Evolutionary conservation across 2,329 filamentous ascomycete species (phyloP), one percentile per base, ranked within the genome.

Genomic region (Fusarium sp.): DNA sequence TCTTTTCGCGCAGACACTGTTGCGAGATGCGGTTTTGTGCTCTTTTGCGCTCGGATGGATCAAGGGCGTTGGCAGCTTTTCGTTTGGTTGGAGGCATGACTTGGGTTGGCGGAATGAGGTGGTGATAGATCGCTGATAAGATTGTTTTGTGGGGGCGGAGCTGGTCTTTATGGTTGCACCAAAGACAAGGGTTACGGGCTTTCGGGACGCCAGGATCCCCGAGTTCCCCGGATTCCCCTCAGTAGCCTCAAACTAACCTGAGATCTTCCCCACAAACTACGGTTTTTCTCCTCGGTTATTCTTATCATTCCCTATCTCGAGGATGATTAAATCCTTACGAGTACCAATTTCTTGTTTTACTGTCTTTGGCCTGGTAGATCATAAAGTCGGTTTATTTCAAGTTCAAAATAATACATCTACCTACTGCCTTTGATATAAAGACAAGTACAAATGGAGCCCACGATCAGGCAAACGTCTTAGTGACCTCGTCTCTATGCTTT

Each of bases 281-380:
- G 10, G 5, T 13, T 24, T 14, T 51, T 35, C 31, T 20, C 48
- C n/a, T 24, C 31, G 48, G 31, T 14, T 20, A 14, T 51, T 33
- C 26, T 15, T 15, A 8, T 11, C 11, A 47, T 48, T 8, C 8
- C 28, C 20, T 6, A 28, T 5, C 7, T 11, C n/a, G 18, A 45
- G 20, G 5, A 47, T 28, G 6, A 3, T 22, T 22, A 48, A 11
- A 5, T 7, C 31, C 7, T 17, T 12, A 7, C 10, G 11, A 3
- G 3, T 31, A 3, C 9, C 3, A 6, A 9, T 49, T 4, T n/a
- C 10, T 49, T 12, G 5, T 31, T 4, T 6, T 17, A n/a, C 2
- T 31, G 20, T 48, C 10, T 10, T 31, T 8, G 28, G 26, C 7
- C 14, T 33, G 11, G 12, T 22, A 15, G 15, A 9, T 15, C 4